Evolutionary conservation across 2,329 filamentous ascomycete species (phyloP), one percentile per base, ranked within the genome.

Genomic region (Tolypocladium tropicale): DNA sequence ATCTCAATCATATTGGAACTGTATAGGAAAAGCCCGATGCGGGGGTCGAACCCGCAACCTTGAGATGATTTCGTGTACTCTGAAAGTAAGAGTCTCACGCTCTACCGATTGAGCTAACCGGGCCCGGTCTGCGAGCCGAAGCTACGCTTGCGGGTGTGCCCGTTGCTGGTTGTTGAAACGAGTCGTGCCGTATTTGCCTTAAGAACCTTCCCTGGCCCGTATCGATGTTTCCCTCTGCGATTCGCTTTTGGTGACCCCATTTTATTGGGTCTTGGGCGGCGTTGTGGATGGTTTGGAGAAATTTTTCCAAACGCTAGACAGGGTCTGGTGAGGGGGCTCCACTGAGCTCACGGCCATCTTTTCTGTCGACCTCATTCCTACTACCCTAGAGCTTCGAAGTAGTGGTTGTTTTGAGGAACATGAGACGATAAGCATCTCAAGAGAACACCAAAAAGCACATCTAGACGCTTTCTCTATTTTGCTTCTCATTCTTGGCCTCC

Each of bases 61-160:
- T 77, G 74, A 79, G 76, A 58, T 57, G 41, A 46, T 48, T 48
- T 48, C 43, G 43, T 48, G 43, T 48, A 48, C 43, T 48, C 43
- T 30, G 43, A 46, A 46, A 48, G 18, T 80, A 80, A 81, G 83
- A 85, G 83, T 85, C 82, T 84, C 78, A 85, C 82, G 82, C 82
- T 86, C 83, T 86, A 85, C 69, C 68, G 68, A 70, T 71, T 71
- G 68, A 71, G 68, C 68, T 71, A 71, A 69, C 68, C 68, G 66
- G 68, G 68, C 68, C 46, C 46, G 46, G 46, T 49, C 46, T 49
- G 46, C 46, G 46, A 32, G 28, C 28, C 9, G 10, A 7, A 12
- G 46, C 46, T 49, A 21, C 46, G 46, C 46, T 21, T 49, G 46
- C 46, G 46, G 46, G 28, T 49, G 36, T 25, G 52, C 43, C 33